Base-by-base conservation (phyloP, 352 stramenopile genomes). In the Phytophthora rubi region DNA sequence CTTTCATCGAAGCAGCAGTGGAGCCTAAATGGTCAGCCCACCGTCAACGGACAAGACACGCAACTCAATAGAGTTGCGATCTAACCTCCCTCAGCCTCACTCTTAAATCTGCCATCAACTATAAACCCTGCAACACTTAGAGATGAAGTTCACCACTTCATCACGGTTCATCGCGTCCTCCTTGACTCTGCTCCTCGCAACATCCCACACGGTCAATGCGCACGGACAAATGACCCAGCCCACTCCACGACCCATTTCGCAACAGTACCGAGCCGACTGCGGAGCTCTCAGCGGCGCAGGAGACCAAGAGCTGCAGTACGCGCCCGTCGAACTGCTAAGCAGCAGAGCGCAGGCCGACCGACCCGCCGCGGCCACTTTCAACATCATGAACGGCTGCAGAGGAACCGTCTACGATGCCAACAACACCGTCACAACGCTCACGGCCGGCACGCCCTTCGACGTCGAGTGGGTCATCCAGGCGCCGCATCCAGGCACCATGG, bases 371-470 rank as follows among this genome's bases (percentile, higher is more conserved):
- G 59, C 71, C 18, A 85, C 70, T n/a, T 90, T 88, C 53, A 83
- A 85, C 56, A 81, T 90, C 54, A 77, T 82, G 78, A 90, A 90
- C 75, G 82, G 82, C 2, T 90, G 82, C 55, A 74, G 82, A 42
- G 82, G 80, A 49, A 87, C 82, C 54, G 70, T 88, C 52, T 86
- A 85, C 68, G 82, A 90, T 42, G 47, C 60, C n/a, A 67, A 59
- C 21, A 80, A 83, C 39, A 71, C 69, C 30, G 66, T 90, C 37
- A 87, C 80, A 5, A 62, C 71, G 44, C 68, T 90, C 55, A 60
- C 60, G 37, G 59, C 76, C 12, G 82, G 72, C 32, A 64, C 68
- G 16, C 68, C 82, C 58, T 86, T 90, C 49, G 62, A 74, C 33
- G 70, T 90, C 53, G 65, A 84, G 65, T 90, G 68, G 60, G 69